phyloP scores from a whole-genome alignment of 805 yeast species.

The Candida ipomoeae region DNA sequence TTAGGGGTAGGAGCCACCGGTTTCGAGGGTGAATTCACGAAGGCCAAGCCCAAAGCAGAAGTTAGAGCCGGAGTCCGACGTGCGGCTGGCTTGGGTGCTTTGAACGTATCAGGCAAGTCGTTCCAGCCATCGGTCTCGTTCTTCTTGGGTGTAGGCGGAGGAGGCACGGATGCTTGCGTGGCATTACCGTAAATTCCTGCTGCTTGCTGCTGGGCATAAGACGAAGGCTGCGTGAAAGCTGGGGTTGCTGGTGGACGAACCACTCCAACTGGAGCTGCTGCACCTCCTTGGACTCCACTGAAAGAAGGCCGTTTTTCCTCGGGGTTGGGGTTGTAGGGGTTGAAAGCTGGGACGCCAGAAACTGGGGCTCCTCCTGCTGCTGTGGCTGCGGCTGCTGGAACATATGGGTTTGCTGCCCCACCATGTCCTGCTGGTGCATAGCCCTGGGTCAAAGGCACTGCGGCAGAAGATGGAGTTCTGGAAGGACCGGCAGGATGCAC shows the following conservation, averaged over 20 bases:
- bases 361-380: too few species aligned
- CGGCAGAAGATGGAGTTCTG: neutral
- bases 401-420: constrained; percentile 4
- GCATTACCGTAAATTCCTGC: neutral
- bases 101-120: constrained; percentile 56
- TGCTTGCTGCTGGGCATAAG: neutral
- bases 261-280: constrained; percentile 8
- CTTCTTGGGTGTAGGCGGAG: constrained; percentile 21
- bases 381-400: constrained; percentile 10
- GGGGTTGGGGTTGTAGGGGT: constrained; percentile 15
- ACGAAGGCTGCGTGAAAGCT: constrained; percentile 8
- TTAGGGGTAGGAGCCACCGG: constrained; percentile 3
- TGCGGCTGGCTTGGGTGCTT: constrained; percentile 24
- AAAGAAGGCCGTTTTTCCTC: constrained; percentile 9
- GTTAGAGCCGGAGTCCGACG: constrained; percentile 47
- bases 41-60: constrained; percentile 16
- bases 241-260: constrained; percentile 15
- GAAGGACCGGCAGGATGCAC: neutral
- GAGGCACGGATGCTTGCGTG: constrained; percentile 6
- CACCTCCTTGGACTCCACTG: neutral
- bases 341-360: constrained; percentile 11
- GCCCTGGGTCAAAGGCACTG: neutral
- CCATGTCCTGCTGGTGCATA: neutral
- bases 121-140: constrained; percentile 67
- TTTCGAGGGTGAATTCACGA: neutral